phyloP scores from a whole-genome alignment of 2,329 filamentous ascomycete species.

The Sporothrix euskadiensis region DNA sequence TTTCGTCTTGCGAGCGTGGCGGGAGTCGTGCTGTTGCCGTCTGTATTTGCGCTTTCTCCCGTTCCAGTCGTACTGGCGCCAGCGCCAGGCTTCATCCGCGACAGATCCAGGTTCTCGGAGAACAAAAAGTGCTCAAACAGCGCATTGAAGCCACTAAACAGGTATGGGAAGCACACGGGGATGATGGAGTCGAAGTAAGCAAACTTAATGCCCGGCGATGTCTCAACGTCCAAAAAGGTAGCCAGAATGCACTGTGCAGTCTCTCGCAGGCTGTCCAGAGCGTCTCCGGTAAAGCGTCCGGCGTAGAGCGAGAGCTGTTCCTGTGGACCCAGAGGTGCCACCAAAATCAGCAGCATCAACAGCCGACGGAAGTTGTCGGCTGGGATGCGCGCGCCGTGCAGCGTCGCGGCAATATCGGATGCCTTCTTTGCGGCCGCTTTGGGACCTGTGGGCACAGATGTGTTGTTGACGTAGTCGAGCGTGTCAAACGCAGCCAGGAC shows the following conservation, averaged over 20 bases:
- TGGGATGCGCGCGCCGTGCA: slow-evolving; percentile 68
- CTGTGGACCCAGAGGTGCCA: slow-evolving; percentile 64
- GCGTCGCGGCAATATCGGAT: slow-evolving; percentile 41
- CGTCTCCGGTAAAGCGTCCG: slow-evolving; percentile 54
- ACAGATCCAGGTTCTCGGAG: slow-evolving; percentile 68
- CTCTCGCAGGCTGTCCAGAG: slow-evolving; percentile 59
- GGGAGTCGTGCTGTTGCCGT: not conserved
- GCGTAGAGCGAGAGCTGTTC: slow-evolving; percentile 65
- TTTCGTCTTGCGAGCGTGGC: slow-evolving; percentile 14
- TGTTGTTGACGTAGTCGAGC: slow-evolving; percentile 59
- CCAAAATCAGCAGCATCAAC: slow-evolving; percentile 67
- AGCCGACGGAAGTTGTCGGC: slow-evolving; percentile 71
- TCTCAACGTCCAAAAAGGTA: slow-evolving; percentile 66
- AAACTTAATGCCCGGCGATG: slow-evolving; percentile 63
- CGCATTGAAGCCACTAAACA: slow-evolving; percentile 67
- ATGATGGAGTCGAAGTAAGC: slow-evolving; percentile 61
- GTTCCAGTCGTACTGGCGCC: not conserved
- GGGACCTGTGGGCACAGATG: not conserved
- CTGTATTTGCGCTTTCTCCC: not conserved
- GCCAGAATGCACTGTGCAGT: slow-evolving; percentile 66
- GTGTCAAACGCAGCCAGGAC: slow-evolving; percentile 69
- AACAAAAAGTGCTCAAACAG: slow-evolving; percentile 77
- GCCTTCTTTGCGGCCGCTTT: slow-evolving; percentile 41
- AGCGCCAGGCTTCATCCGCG: slow-evolving; percentile 45
- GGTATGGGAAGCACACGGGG: slow-evolving; percentile 60